phyloP scores from a whole-genome alignment of 1,139 yeast species.

The Geotrichum reessii region DNA sequence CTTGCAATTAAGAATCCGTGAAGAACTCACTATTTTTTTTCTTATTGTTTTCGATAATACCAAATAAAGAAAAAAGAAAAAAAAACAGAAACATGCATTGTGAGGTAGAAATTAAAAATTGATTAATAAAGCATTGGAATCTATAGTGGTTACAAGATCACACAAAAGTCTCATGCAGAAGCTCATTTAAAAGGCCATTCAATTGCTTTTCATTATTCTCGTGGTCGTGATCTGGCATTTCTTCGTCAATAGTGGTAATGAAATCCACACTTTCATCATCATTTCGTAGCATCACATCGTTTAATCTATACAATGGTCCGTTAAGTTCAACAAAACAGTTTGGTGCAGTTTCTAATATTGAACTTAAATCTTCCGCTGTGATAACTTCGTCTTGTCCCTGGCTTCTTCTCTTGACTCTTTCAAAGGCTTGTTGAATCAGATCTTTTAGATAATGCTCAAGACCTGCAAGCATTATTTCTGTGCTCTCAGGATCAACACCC shows the following conservation, averaged over 20 bases:
- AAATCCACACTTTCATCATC: conserved; percentile 23
- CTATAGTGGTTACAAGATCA: not conserved
- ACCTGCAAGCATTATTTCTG: conserved; percentile 73
- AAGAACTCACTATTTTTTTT: no score
- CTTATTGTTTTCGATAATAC: not conserved
- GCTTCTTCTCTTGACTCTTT: conserved; percentile 32
- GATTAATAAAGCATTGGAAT: not conserved
- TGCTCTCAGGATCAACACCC: conserved; percentile 61
- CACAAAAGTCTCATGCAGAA: conserved; percentile 6
- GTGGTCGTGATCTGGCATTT: not conserved
- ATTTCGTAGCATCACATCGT: conserved; percentile 32
- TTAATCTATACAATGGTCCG: conserved; percentile 33
- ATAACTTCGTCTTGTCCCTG: conserved; percentile 26
- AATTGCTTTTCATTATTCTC: conserved; percentile 4
- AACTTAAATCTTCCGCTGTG: conserved; percentile 33
- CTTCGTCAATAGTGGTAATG: not conserved
- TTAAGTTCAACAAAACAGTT: conserved; percentile 32
- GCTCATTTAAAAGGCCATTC: conserved; percentile 5
- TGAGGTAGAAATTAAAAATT: not conserved
- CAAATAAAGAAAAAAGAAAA: not conserved
- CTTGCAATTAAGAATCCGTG: no score
- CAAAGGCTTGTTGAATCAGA: conserved; percentile 69
- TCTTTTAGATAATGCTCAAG: conserved; percentile 72
- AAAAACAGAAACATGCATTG: not conserved
- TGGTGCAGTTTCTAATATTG: conserved; percentile 32